Evolutionary conservation across 495 filamentous ascomycete species (phyloP), one percentile per base, ranked within the genome.

Genomic region (Penicillium samsonianum): DNA sequence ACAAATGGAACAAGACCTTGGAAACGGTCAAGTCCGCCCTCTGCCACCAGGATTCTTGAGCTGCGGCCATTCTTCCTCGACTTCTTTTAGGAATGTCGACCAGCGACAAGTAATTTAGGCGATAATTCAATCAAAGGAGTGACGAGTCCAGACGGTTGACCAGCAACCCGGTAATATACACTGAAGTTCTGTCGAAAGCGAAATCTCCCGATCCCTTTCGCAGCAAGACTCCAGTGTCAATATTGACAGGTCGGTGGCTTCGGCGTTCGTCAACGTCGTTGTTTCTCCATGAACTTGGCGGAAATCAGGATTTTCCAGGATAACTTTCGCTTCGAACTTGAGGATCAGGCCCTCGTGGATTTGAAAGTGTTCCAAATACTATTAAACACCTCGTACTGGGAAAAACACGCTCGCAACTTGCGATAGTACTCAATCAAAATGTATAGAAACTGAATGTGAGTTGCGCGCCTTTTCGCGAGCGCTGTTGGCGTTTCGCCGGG

Each of bases 1-100:
- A 61, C 52, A 88, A 57, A 74, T 96, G 89, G 77, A 96, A 98
- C 40, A 90, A 33, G 23, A 95, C 61, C 71, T 90, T 92, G 28
- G 78, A 75, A 11, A 76, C 68, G 35, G 86, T 85, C 44, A 91
- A 75, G 68, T 91, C 83, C 64, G 82, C 80, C 65, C 80, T 78
- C 42, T 53, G 31, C 22, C 59, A 38, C 59, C 60, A 66, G 17
- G 63, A 60, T 20, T 50, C 56, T 43, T 66, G 58, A 33, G 53
- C 5, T 53, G 35, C 47, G 40, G 35, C 60, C 60, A 64, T 64
- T 45, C 16, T 41, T 62, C 49, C 28, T 56, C 49, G 2, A 4
- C n/a, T 2, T 1, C 8, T 52, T 56, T 41, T 22, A 26, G 17
- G 20, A 14, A 53, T 55, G 62, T 65, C 67, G 67, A 33, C 67